phyloP scores from a whole-genome alignment of 78 protist genomes.

The Fonticula alba region DNA sequence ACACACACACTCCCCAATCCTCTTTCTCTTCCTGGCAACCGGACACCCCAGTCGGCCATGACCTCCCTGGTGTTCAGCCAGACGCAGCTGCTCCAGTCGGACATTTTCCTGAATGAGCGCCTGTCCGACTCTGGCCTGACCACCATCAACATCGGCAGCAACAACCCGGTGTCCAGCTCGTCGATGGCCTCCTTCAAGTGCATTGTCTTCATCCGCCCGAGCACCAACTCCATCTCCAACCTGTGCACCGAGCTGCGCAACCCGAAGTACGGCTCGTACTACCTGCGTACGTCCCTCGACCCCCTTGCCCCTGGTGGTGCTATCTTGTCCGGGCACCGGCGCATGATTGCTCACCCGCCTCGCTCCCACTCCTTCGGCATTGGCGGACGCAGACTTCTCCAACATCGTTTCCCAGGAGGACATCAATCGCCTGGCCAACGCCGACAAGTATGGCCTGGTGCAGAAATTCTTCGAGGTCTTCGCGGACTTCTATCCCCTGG shows the following conservation, averaged over 20 bases:
- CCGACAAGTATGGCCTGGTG: conserved; percentile 66
- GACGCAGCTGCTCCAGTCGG: conserved; percentile 63
- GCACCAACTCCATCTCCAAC: no score
- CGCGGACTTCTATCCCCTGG: conserved; percentile 64
- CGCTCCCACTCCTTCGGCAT: neutral
- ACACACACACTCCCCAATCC: no score
- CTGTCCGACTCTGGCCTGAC: no score
- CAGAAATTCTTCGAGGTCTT: conserved; percentile 56
- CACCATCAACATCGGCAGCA: no score
- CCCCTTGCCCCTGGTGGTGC: neutral
- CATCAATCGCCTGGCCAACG: conserved; percentile 58
- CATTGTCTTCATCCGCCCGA: conserved; percentile 70
- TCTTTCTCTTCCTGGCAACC: no score
- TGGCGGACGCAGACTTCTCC: conserved; percentile 44
- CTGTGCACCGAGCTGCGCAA: conserved; percentile 42
- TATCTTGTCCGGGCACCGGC: no score
- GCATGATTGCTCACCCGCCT: neutral
- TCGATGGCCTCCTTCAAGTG: no score
- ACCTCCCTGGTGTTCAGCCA: conserved; percentile 64
- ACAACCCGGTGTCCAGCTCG: no score
- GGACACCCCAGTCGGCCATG: conserved; percentile 37
- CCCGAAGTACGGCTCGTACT: conserved; percentile 61
- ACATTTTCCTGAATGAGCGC: conserved; percentile 76
- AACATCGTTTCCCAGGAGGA: conserved; percentile 24
- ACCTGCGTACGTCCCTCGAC: conserved; percentile 32